A percentile compares a stretch with the other conserved stretches of the same genome.
phyloP scores from a whole-genome alignment of 2,329 filamentous ascomycete species.

The Colletotrichum camelliae region DNA sequence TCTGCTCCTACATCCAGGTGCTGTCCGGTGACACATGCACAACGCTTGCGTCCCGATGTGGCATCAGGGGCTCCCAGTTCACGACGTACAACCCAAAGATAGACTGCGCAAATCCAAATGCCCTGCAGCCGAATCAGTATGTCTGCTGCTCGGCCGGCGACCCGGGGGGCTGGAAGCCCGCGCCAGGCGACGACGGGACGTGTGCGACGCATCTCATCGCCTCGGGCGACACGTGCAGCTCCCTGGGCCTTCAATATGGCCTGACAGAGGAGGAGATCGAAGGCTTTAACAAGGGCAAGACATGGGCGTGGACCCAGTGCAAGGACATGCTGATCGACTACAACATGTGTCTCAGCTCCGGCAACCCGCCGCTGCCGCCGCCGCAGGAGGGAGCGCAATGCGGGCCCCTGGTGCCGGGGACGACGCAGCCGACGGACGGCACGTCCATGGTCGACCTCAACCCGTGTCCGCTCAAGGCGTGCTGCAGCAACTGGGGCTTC shows the following conservation, averaged over 20 bases:
- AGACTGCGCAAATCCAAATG: neutral
- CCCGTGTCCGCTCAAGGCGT: slow-evolving; percentile 6
- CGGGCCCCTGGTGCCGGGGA: neutral
- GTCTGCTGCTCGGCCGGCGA: neutral
- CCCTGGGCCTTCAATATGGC: neutral
- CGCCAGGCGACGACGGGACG: neutral
- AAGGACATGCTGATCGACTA: neutral
- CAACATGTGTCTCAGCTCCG: slow-evolving; percentile 2
- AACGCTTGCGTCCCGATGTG: neutral
- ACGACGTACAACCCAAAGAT: neutral
- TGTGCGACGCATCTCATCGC: neutral
- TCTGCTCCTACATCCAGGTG: neutral
- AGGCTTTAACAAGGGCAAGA: neutral
- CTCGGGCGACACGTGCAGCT: neutral
- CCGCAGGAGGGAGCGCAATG: neutral
- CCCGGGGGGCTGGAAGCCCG: neutral
- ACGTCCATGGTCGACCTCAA: neutral
- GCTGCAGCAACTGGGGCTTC: slow-evolving; percentile 7
- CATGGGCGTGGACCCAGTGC: slow-evolving; percentile 1
- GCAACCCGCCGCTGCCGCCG: neutral
- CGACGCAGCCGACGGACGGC: neutral
- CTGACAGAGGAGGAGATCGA: neutral
- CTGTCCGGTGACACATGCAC: neutral
- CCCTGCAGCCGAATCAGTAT: neutral
- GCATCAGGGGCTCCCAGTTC: neutral